These are phyloP conservation scores for Leonotis leonurus DNA, from an alignment of 257 asterid species.

Conservation along the genomic window DNA sequence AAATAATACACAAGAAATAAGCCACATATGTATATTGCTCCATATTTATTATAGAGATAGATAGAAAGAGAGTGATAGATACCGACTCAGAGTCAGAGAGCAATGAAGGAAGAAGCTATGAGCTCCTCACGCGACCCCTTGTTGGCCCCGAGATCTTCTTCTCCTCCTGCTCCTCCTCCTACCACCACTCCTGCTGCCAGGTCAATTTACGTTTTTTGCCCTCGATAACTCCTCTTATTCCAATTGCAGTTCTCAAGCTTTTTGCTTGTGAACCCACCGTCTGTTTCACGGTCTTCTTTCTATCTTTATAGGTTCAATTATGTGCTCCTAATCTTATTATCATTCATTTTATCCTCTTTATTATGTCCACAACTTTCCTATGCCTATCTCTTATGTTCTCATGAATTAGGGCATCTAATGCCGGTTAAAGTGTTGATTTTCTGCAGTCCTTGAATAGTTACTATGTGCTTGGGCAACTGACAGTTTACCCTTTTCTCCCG, in stretches of 20 bases:
- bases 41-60: not conserved
- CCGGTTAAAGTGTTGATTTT: conserved; percentile 16
- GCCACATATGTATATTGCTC: too few relatives aligned
- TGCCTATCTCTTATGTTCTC: not conserved
- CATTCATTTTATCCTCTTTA: conserved; percentile 5
- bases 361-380: not conserved
- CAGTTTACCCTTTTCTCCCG: conserved; percentile 6
- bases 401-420: conserved; percentile 16
- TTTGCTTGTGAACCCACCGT: conserved; percentile 3
- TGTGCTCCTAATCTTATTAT: not conserved
- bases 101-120: conserved; percentile 86
- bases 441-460: not conserved
- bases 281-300: too few relatives aligned
- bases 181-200: conserved; percentile 89
- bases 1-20: too few relatives aligned
- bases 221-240: conserved; percentile 8
- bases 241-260: conserved; percentile 8
- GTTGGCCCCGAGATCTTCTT: conserved; percentile 60
- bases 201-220: conserved; percentile 32
- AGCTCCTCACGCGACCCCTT: conserved; percentile 86
- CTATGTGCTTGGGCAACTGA: not conserved
- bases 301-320: conserved; percentile 10
- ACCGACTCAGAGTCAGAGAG: not conserved
- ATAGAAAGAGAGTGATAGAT: not conserved
- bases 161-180: conserved; percentile 84